These are phyloP conservation scores for Mycosarcoma maydis DNA, from an alignment of 1,284 basidiomycete genomes.

Conservation along the genomic window DNA sequence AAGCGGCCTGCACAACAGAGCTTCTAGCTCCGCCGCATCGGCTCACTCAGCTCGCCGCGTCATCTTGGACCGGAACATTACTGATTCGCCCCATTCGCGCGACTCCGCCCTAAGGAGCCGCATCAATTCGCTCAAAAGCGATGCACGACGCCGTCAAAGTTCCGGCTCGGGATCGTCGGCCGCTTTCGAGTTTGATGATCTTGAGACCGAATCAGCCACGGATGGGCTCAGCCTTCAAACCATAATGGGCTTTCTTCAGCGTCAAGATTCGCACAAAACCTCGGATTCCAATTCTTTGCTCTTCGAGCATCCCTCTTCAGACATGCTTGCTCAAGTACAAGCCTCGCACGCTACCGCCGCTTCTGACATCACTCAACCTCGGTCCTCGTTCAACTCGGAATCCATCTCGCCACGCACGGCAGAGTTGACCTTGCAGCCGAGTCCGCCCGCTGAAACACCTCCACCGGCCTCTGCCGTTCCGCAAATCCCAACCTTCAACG, in stretches of 20 bases:
- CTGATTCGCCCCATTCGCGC: conserved; percentile 5
- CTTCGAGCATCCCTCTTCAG: no score
- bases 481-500: conserved; percentile 25
- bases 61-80: conserved; percentile 7
- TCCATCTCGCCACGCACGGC: neutral
- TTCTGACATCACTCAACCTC: neutral
- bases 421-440: neutral
- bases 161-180: conserved; percentile 8
- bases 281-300: neutral
- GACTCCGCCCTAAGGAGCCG: conserved; percentile 16
- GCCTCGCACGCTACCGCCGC: neutral
- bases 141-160: conserved; percentile 7
- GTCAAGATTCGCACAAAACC: conserved; percentile 12
- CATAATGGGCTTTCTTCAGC: conserved; percentile 43
- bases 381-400: no score
- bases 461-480: conserved; percentile 7
- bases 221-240: conserved; percentile 36
- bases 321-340: no score
- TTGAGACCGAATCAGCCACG: conserved; percentile 12
- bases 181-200: conserved; percentile 32
- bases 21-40: neutral
- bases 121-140: conserved; percentile 6
- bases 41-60: neutral
- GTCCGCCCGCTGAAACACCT: neutral
- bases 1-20: neutral